Conservation (phyloP, 116 monocot species). For the Thalassia testudinum region DNA sequence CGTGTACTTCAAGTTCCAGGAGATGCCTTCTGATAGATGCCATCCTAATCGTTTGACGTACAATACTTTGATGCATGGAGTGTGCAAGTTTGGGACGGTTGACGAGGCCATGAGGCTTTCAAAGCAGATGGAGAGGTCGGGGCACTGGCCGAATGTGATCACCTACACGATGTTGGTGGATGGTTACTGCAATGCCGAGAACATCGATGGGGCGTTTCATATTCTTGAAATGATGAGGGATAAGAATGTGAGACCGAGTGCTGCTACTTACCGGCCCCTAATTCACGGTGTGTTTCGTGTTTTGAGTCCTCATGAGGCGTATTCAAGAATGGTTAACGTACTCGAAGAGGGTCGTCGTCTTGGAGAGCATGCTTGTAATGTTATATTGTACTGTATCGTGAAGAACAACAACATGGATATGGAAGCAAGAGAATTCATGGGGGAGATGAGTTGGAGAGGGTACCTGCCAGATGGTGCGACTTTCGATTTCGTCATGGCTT, state of each 20-base stretch:
- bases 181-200: constrained; percentile 80
- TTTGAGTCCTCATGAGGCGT: constrained; percentile 30
- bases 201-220: constrained; percentile 36
- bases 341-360: constrained; percentile 15
- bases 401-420: constrained; percentile 40
- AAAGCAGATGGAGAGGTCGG: constrained; percentile 64
- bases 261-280: constrained; percentile 56
- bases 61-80: constrained; percentile 73
- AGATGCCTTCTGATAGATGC: constrained; percentile 78
- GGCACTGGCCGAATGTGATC: constrained; percentile 48
- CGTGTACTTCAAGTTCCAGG: constrained; percentile 81
- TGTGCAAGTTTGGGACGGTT: constrained; percentile 65
- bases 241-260: constrained; percentile 42
- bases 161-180: constrained; percentile 82
- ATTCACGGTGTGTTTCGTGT: constrained; percentile 60
- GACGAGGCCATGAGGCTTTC: constrained; percentile 59
- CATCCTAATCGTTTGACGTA: constrained; percentile 70
- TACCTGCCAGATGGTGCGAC: constrained; percentile 33
- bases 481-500: constrained; percentile 39
- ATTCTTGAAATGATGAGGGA: constrained; percentile 49
- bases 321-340: constrained; percentile 18
- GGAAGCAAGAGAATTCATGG: constrained; percentile 37
- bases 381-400: constrained; percentile 53
- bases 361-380: constrained; percentile 20
- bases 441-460: constrained; percentile 21